phyloP scores from a whole-genome alignment of 2,329 filamentous ascomycete species.

The Pseudocercospora crystallina region DNA sequence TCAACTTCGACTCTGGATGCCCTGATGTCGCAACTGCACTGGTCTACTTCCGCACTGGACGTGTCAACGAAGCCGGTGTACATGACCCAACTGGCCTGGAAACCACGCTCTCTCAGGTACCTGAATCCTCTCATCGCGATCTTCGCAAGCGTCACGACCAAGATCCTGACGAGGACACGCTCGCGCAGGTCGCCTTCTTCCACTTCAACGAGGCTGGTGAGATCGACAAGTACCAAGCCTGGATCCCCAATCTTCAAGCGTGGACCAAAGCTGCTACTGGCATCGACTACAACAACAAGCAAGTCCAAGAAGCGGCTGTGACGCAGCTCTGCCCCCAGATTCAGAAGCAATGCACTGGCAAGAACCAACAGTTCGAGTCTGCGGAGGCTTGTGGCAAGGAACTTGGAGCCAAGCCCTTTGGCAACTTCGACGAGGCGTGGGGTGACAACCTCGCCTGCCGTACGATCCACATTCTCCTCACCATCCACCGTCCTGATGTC shows the following conservation, averaged over 20 bases:
- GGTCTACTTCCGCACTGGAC: constrained; percentile 21
- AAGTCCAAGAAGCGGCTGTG: constrained; percentile 34
- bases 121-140: background rate
- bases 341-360: constrained; percentile 38
- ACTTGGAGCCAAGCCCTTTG: constrained; percentile 39
- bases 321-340: constrained; percentile 37
- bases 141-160: background rate
- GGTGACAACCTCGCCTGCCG: constrained; percentile 47
- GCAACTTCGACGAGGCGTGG: constrained; percentile 45
- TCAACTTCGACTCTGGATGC: constrained; percentile 24
- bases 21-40: constrained; percentile 23
- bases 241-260: constrained; percentile 44
- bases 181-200: constrained; percentile 44
- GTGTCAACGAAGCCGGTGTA: constrained; percentile 12
- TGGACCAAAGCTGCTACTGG: constrained; percentile 36
- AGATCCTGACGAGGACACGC: constrained; percentile 1
- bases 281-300: constrained; percentile 26
- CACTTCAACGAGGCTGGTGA: constrained; percentile 46
- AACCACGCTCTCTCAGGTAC: constrained; percentile 19
- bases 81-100: constrained; percentile 10
- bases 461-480: constrained; percentile 43
- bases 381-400: constrained; percentile 33
- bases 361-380: constrained; percentile 40
- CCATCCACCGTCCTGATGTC: constrained; percentile 25
- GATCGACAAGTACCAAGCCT: constrained; percentile 46